phyloP scores from a whole-genome alignment of 2,329 filamentous ascomycete genomes.

The Paraphaeosphaeria minitans region DNA sequence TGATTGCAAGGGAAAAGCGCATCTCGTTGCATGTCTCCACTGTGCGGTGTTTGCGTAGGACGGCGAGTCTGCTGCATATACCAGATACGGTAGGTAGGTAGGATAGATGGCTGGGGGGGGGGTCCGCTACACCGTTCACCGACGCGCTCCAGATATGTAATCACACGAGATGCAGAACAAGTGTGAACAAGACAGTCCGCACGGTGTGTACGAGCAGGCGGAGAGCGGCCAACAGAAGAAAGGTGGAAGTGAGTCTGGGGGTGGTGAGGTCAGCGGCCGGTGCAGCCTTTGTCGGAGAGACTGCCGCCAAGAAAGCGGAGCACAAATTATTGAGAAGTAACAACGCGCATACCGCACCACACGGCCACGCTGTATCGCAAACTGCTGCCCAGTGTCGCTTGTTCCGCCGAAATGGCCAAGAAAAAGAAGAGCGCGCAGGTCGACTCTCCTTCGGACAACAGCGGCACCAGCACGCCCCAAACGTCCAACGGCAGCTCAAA shows the following conservation, averaged over 20 bases:
- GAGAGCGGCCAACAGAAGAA: neutral
- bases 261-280: neutral
- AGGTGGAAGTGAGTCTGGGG: neutral
- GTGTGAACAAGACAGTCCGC: neutral
- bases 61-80: neutral
- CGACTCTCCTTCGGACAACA: constrained; percentile 16
- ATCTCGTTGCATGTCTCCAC: neutral
- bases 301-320: neutral
- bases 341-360: neutral
- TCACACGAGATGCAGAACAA: neutral
- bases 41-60: neutral
- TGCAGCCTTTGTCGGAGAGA: neutral
- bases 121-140: neutral
- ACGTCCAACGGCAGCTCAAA: constrained; percentile 24
- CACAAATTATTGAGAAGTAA: neutral
- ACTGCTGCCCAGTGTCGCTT: neutral
- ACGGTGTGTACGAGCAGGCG: neutral
- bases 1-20: neutral
- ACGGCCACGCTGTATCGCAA: neutral
- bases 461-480: constrained; percentile 21
- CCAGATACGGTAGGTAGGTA: neutral
- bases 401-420: constrained; percentile 34
- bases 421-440: constrained; percentile 42
- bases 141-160: neutral
- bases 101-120: neutral